Percentiles rank a stretch among this genome's conserved stretches.
Conservation (phyloP, 768 basidiomycete genomes). For the Naganishia vishniacii region DNA sequence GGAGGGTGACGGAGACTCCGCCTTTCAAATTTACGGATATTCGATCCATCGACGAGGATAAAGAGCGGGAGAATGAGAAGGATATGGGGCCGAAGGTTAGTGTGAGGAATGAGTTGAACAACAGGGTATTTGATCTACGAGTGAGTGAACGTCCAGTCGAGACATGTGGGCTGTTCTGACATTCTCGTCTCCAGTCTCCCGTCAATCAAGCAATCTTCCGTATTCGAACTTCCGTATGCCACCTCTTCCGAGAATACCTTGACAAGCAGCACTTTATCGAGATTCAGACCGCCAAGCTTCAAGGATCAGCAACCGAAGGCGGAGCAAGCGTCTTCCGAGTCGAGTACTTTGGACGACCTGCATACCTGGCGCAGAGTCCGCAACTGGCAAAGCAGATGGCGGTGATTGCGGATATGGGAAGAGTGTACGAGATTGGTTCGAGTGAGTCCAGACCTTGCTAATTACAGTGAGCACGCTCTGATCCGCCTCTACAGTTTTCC, state of each 20-base stretch:
- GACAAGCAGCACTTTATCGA: slow-evolving; percentile 70
- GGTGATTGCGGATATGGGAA: slow-evolving; percentile 91
- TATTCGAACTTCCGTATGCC: slow-evolving; percentile 73
- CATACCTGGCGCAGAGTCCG: slow-evolving; percentile 89
- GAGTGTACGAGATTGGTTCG: slow-evolving; percentile 85
- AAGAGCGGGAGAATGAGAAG: slow-evolving; percentile 3
- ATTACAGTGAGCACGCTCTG: too few relatives aligned
- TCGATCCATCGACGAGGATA: slow-evolving; percentile 55
- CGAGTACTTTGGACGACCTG: slow-evolving; percentile 89
- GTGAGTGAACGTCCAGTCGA: slow-evolving; percentile 58
- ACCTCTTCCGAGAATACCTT: slow-evolving; percentile 75
- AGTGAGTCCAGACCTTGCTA: slow-evolving; percentile 33
- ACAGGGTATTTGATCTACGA: slow-evolving; percentile 24
- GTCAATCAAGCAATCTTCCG: slow-evolving; percentile 92
- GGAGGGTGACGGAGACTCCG: slow-evolving; percentile 7
- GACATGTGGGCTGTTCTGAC: slow-evolving; percentile 71
- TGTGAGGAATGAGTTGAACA: slow-evolving; percentile 25
- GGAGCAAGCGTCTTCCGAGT: slow-evolving; percentile 96
- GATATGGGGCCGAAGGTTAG: slow-evolving; percentile 2
- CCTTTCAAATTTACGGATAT: slow-evolving; percentile 21
- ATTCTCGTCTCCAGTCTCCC: slow-evolving; percentile 71
- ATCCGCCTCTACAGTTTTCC: slow-evolving; percentile 76
- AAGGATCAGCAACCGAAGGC: slow-evolving; percentile 89
- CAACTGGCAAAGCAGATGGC: slow-evolving; percentile 98
- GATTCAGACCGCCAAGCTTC: slow-evolving; percentile 93